Percentiles rank a stretch among this genome's conserved stretches.
Evolutionary conservation across 106 monocot genomes (phyloP).

Genomic region (Platanthera guangdongensis): DNA sequence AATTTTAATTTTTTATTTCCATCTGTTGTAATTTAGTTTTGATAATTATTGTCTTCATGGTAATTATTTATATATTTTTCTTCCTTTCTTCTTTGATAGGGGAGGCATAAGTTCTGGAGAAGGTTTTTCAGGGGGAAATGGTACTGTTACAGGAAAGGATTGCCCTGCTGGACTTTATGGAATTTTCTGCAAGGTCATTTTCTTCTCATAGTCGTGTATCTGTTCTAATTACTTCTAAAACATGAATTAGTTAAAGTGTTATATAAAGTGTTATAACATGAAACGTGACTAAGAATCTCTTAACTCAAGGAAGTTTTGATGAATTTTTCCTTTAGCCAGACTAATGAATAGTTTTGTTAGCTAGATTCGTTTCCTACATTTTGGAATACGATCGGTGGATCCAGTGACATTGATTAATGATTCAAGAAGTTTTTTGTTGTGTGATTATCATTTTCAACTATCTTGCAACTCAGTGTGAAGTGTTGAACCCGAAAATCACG

Average conservation of each 20-base stretch:
- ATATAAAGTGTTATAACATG: neutral
- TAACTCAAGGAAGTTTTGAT: no score
- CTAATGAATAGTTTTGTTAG: neutral
- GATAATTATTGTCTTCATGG: neutral
- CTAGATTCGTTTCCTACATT: neutral
- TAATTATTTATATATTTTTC: neutral
- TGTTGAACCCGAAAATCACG: no score
- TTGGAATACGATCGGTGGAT: neutral
- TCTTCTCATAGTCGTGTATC: neutral
- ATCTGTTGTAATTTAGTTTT: neutral
- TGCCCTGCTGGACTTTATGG: slow-evolving; percentile 80
- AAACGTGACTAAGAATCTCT: neutral
- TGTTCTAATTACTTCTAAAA: neutral
- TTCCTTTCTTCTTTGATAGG: slow-evolving; percentile 15
- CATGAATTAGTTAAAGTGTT: neutral
- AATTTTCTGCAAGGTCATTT: slow-evolving; percentile 51
- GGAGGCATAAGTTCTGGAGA: slow-evolving; percentile 42
- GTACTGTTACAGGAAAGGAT: slow-evolving; percentile 63
- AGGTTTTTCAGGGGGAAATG: slow-evolving; percentile 54
- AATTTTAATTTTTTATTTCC: no score
- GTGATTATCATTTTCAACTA: neutral
- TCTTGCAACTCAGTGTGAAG: neutral
- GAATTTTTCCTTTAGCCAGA: no score
- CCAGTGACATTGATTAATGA: neutral
- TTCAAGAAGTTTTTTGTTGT: neutral